A percentile compares a stretch with the other conserved stretches of the same genome.
phyloP scores from a whole-genome alignment of 192 early-diverging fungal species.

The Mortierella antarctica region DNA sequence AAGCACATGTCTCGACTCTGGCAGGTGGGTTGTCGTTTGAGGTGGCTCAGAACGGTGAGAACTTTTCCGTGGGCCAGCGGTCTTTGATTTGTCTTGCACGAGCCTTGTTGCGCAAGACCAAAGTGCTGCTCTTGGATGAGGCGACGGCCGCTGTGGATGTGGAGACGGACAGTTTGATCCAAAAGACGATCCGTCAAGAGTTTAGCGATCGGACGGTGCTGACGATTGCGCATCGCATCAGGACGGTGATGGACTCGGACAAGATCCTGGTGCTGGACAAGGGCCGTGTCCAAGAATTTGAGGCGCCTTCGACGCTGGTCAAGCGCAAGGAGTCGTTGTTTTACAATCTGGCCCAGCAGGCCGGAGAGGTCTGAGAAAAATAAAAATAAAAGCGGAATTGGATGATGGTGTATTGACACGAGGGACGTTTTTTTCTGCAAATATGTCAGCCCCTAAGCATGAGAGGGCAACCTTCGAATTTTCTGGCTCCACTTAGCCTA shows the following conservation, averaged over 20 bases:
- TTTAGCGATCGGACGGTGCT: slow-evolving; percentile 83
- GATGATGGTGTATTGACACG: no score
- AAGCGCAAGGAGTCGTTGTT: slow-evolving; percentile 12
- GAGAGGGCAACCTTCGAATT: no score
- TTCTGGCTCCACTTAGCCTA: no score
- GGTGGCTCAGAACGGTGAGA: slow-evolving; percentile 67
- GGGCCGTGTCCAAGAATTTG: slow-evolving; percentile 25
- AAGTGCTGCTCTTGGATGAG: slow-evolving; percentile 54
- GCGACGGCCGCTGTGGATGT: slow-evolving; percentile 76
- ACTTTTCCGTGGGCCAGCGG: slow-evolving; percentile 79
- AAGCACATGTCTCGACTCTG: slow-evolving; percentile 10
- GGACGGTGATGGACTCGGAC: slow-evolving; percentile 88
- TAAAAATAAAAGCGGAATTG: background rate
- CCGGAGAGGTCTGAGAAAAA: slow-evolving; percentile 5
- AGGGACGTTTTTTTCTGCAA: no score
- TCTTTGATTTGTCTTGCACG: slow-evolving; percentile 72
- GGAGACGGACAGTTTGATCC: slow-evolving; percentile 85
- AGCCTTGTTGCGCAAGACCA: slow-evolving; percentile 70
- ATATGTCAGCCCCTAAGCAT: no score
- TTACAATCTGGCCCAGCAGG: slow-evolving; percentile 14
- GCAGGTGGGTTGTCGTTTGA: slow-evolving; percentile 25
- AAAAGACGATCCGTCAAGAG: slow-evolving; percentile 80
- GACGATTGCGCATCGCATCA: slow-evolving; percentile 89
- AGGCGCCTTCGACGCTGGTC: background rate
- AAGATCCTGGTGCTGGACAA: slow-evolving; percentile 77